Percentiles rank a stretch among this genome's conserved stretches.
Evolutionary conservation across 2,329 filamentous ascomycete species (phyloP).

Genomic region (Daldinia eschscholtzii): DNA sequence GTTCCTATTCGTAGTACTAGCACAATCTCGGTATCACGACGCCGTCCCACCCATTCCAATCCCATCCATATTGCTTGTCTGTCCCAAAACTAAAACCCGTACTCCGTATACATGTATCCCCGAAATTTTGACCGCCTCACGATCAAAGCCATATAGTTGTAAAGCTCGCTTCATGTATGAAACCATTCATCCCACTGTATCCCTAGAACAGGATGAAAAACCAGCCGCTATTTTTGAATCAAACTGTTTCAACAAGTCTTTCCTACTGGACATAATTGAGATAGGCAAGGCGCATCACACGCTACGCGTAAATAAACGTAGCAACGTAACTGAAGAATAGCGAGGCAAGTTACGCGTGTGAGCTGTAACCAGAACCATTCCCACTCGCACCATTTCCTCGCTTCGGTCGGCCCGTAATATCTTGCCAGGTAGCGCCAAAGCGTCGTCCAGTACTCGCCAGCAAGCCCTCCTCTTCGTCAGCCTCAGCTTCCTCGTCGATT

Average conservation of each 20-base stretch:
- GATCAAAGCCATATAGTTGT: not conserved
- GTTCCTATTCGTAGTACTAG: conserved; percentile 13
- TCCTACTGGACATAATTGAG: not conserved
- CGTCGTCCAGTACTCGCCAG: conserved; percentile 84
- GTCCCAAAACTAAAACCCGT: conserved; percentile 10
- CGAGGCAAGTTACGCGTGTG: not conserved
- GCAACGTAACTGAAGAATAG: not conserved
- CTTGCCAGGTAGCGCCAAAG: conserved; percentile 89
- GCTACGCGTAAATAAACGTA: not conserved
- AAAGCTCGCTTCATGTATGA: not conserved
- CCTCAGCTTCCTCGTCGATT: conserved; percentile 89
- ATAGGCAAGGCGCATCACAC: not conserved
- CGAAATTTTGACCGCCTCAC: not conserved
- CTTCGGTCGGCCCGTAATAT: conserved; percentile 73
- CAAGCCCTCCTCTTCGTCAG: conserved; percentile 92
- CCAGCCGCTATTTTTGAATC: conserved; percentile 4
- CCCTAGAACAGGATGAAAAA: not conserved
- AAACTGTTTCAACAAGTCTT: not conserved
- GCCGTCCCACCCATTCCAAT: conserved; percentile 13
- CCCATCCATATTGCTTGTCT: conserved; percentile 25
- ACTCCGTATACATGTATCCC: conserved; percentile 27
- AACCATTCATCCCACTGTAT: not conserved
- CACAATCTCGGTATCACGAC: conserved; percentile 24
- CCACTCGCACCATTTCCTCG: conserved; percentile 20
- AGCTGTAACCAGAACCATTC: conserved; percentile 21